phyloP scores from a whole-genome alignment of 2,329 filamentous ascomycete genomes.

The Cytospora piceicola region DNA sequence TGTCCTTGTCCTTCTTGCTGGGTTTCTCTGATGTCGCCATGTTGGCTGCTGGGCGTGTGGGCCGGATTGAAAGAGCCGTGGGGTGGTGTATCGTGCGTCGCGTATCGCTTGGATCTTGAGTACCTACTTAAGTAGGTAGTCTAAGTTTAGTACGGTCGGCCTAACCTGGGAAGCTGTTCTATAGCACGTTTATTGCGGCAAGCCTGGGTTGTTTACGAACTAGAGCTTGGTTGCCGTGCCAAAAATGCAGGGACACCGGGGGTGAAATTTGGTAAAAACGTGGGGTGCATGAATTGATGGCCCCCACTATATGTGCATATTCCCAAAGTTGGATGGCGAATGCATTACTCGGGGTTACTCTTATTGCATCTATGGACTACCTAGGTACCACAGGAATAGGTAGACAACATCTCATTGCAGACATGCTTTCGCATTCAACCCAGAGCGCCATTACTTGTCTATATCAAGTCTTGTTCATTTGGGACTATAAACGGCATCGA shows the following conservation, averaged over 20 bases:
- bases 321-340: neutral
- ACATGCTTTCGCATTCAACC: too few species aligned
- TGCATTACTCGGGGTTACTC: neutral
- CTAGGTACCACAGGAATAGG: neutral
- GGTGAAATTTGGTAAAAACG: neutral
- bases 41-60: neutral
- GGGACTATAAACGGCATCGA: too few species aligned
- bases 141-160: neutral
- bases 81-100: neutral
- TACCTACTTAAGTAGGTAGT: too few species aligned
- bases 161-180: neutral
- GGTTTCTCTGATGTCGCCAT: conserved; percentile 33
- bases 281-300: neutral
- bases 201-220: neutral
- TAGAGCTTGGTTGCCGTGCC: neutral
- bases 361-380: neutral
- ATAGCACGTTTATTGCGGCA: neutral
- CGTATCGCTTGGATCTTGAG: neutral
- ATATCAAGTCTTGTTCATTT: too few species aligned
- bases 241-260: neutral
- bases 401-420: neutral
- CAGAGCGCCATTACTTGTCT: too few species aligned
- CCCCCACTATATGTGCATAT: neutral
- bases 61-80: neutral
- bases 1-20: conserved; percentile 58